Evolutionary conservation across 192 early-diverging fungal species (phyloP).

Genomic region (Podila minutissima): DNA sequence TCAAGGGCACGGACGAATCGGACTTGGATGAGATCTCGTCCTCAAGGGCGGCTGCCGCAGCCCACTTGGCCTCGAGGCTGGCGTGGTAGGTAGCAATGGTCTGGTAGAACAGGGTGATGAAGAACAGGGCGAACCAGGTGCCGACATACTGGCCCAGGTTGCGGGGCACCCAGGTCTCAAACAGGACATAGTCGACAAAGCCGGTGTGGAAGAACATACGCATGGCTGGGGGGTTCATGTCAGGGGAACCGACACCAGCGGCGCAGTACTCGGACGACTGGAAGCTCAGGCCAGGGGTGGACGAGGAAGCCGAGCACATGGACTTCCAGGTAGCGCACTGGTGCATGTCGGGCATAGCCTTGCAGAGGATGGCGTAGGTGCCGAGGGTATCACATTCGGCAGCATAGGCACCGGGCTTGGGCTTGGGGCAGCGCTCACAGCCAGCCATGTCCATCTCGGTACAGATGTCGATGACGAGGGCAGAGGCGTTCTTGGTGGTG

Average conservation of each 20-base stretch:
- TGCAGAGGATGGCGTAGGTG: conserved; percentile 67
- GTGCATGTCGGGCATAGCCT: conserved; percentile 70
- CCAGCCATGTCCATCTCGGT: conserved; percentile 47
- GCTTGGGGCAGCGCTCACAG: conserved; percentile 49
- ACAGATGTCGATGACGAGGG: conserved; percentile 55
- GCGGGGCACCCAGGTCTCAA: conserved; percentile 68
- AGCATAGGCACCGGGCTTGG: conserved; percentile 52
- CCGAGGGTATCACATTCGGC: conserved; percentile 64
- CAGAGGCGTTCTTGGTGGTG: conserved; percentile 54
- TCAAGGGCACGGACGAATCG: conserved; percentile 15
- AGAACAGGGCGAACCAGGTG: conserved; percentile 63
- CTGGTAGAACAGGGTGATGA: conserved; percentile 61
- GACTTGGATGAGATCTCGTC: conserved; percentile 10
- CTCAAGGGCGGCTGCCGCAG: conserved; percentile 9
- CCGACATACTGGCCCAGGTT: conserved; percentile 59
- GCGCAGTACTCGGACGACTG: conserved; percentile 43
- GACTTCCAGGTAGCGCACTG: conserved; percentile 61
- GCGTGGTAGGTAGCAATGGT: conserved; percentile 49
- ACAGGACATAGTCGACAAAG: conserved; percentile 68
- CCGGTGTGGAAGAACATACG: conserved; percentile 74
- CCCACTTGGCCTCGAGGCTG: conserved; percentile 48
- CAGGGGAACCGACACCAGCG: conserved; percentile 32
- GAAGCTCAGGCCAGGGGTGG: conserved; percentile 21
- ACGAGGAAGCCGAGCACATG: conserved; percentile 54
- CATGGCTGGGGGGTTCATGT: conserved; percentile 62